A percentile compares a stretch with the other conserved stretches of the same genome.
Conservation (phyloP, 2,329 filamentous ascomycete genomes). For the Blastomyces parvus region DNA sequence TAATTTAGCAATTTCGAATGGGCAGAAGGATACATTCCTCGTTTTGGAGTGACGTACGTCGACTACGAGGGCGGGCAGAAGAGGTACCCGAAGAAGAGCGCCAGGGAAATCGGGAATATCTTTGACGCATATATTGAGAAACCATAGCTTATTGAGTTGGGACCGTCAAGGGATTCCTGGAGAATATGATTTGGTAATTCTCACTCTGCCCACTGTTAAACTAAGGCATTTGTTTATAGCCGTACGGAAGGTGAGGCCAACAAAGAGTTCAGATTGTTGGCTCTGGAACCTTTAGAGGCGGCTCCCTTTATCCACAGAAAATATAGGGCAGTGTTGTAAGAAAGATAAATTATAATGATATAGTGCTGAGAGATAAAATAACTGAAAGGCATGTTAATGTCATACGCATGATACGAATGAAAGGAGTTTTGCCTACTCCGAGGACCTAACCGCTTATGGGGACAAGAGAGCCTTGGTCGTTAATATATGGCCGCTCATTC, state of each 20-base stretch:
- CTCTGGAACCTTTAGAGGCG: background rate
- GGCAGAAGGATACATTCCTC: constrained; percentile 83
- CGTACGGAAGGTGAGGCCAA: background rate
- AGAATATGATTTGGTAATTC: background rate
- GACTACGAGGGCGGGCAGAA: constrained; percentile 73
- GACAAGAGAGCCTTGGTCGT: background rate
- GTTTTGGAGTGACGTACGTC: constrained; percentile 75
- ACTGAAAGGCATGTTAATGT: background rate
- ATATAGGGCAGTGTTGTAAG: background rate
- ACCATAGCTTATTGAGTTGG: constrained; percentile 26
- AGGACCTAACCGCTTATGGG: no score
- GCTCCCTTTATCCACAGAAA: no score
- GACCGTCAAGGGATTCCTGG: background rate
- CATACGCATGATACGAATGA: background rate
- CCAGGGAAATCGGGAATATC: constrained; percentile 57
- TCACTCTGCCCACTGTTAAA: background rate
- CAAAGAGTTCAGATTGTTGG: background rate
- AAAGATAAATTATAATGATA: background rate
- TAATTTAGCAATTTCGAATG: constrained; percentile 65
- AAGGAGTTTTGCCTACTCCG: background rate
- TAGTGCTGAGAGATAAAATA: background rate
- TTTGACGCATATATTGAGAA: constrained; percentile 64
- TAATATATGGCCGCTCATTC: background rate
- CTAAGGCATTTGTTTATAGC: background rate
- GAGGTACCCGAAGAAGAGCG: constrained; percentile 76